Evolutionary conservation across 192 early-diverging fungal genomes (phyloP).

Genomic region (Backusella liffmaniae): DNA sequence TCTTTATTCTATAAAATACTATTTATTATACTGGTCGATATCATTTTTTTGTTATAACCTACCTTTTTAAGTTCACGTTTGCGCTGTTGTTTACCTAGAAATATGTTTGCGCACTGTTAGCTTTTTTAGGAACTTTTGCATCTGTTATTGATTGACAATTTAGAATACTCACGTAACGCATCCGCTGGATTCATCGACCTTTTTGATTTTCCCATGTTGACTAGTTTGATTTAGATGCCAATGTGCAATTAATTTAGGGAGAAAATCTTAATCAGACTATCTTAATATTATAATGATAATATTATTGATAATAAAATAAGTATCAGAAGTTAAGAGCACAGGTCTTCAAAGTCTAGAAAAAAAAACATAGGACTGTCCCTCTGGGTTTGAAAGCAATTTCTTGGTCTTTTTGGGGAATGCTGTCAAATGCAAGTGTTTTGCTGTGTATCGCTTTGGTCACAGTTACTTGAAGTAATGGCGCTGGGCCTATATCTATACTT

Average conservation of each 20-base stretch:
- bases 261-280: not conserved
- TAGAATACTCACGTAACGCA: conserved; percentile 25
- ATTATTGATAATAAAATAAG: not conserved
- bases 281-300: not conserved
- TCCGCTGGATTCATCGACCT: conserved; percentile 36
- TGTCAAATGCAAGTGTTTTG: too few relatives aligned
- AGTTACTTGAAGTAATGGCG: too few relatives aligned
- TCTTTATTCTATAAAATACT: conserved; percentile 58
- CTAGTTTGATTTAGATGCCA: not conserved
- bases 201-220: conserved; percentile 29
- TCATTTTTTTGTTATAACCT: not conserved
- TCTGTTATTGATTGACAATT: not conserved
- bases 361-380: not conserved
- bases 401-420: not conserved
- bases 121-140: not conserved
- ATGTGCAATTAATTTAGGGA: not conserved
- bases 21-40: not conserved
- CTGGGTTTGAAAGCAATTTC: not conserved
- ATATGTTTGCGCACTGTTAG: not conserved
- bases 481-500: too few relatives aligned
- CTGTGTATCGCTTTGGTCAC: too few relatives aligned
- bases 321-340: not conserved
- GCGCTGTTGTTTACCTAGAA: conserved; percentile 33
- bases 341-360: not conserved
- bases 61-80: conserved; percentile 39